Conservation (phyloP, 2,329 filamentous ascomycete genomes). For the Cryphonectria parasitica region DNA sequence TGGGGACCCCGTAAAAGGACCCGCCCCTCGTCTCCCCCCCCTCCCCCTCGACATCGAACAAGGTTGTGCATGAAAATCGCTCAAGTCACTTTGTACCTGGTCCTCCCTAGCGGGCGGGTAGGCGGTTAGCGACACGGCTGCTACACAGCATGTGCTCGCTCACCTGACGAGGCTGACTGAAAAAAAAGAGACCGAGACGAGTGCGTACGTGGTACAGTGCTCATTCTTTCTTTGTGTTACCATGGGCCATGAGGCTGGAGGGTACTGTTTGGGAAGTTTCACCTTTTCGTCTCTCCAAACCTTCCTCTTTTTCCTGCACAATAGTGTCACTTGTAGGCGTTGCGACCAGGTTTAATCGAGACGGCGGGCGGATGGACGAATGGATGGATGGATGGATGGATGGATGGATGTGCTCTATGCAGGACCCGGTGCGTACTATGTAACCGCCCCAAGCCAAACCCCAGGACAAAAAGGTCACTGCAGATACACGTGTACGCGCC, state of each 20-base stretch:
- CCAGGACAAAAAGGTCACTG: too few relatives aligned
- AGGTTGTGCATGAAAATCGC: constrained; percentile 8
- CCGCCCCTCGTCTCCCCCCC: not conserved
- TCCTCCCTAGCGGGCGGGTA: not conserved
- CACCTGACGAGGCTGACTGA: not conserved
- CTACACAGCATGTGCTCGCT: not conserved
- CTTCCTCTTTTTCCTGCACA: too few relatives aligned
- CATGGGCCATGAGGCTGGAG: too few relatives aligned
- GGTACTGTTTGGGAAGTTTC: too few relatives aligned
- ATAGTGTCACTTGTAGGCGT: not conserved
- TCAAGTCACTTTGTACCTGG: not conserved
- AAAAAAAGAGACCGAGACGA: too few relatives aligned
- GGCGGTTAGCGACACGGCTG: not conserved
- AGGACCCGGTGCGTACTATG: not conserved
- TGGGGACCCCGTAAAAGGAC: constrained; percentile 2
- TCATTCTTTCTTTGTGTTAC: not conserved
- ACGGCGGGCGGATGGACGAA: not conserved
- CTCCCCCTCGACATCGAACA: not conserved
- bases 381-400: too few relatives aligned
- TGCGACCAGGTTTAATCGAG: not conserved
- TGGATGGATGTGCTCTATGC: not conserved
- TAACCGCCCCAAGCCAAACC: not conserved
- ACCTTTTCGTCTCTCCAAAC: too few relatives aligned
- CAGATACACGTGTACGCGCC: not conserved
- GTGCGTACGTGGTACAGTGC: too few relatives aligned